Evolutionary conservation across 345 rosid species (phyloP), one percentile per base, ranked within the genome.

Genomic region (Acer negundo): DNA sequence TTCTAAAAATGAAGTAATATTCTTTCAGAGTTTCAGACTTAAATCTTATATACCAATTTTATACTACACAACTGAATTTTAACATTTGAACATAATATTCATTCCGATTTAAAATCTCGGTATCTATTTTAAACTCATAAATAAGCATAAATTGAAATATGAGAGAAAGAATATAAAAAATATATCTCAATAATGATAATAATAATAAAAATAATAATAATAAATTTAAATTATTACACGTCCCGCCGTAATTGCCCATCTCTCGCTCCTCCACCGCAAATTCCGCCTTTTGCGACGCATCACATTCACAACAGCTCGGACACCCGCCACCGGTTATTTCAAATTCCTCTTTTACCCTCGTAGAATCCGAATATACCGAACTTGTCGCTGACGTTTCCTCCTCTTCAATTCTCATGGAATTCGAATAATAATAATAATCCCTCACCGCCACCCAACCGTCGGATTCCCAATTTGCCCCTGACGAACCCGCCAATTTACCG

Each of bases 401-500:
- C 12, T 3, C 42, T 49, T 83, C 80, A 26, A 2, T 55, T 80
- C 81, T 76, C 51, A 6, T 20, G 59, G 11, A 67, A 42, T 79
- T 69, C 1, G 19, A 19, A 78, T 69, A 46, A 46, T 46, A 46
- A 0, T 82, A 35, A 35, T 4, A 35, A 35, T 80, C 91, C 73
- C 23, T n/a, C 72, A 85, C 91, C 46, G 66, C 83, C 75, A 47
- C 42, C 95, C 95, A 91, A 51, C 86, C 93, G 7, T 87, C 85
- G 0, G 95, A 81, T 80, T 85, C 93, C 96, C 96, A 87, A 76
- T 24, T 74, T 75, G 83, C 81, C 80, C 87, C 85, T 46, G 71
- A 5, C 7, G 62, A 28, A 9, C 51, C 55, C 22, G 76, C 75
- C 82, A 86, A 71, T 65, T 80, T 77, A 63, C 80, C 67, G 1